Evolutionary conservation across 2,329 filamentous ascomycete species (phyloP), one percentile per base, ranked within the genome.

Genomic region (Calonectria pseudoturangicola): DNA sequence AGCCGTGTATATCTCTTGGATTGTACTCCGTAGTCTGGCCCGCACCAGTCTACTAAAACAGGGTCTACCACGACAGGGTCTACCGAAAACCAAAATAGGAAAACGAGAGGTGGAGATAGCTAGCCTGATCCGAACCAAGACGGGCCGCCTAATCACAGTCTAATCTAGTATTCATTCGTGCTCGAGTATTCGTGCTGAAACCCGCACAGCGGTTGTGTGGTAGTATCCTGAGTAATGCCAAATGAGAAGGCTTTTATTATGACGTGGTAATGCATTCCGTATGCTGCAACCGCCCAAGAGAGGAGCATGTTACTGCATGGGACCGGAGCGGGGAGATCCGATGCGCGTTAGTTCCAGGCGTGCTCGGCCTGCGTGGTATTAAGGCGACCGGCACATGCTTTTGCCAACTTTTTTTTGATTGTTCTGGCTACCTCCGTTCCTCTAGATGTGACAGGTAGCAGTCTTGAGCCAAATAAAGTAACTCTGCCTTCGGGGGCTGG

Each of bases 201-300:
- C 50, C 60, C 50, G 36, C 27, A 39, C 50, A 25, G 33, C 10
- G 33, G 21, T 21, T 9, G 33, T 36, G 50, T 25, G 63, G 12
- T 9, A 18, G 48, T 33, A 21, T 18, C n/a, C 33, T 12, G 33
- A 36, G 43, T 28, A 60, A 13, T 18, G 39, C 43, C 60, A 36
- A 48, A 62, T 41, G 36, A 18, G 5, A 3, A 43, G 45, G 27
- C 16, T 39, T 27, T 25, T 16, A 9, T 4, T 47, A 54, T 25
- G 8, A 13, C 39, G 12, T 39, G 28, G 21, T 71, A 43, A 51
- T 47, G 62, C 70, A 64, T 47, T 47, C 62, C 21, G 45, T 51
- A 43, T 62, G 43, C 66, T 66, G 66, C 18, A 66, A 16, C 51
- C 4, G 16, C 47, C 56, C 36, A 63, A 36, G 66, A 47, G 33